Conservation (phyloP, 1,139 yeast species). For the Yamadazyma pseudoaaseri region DNA sequence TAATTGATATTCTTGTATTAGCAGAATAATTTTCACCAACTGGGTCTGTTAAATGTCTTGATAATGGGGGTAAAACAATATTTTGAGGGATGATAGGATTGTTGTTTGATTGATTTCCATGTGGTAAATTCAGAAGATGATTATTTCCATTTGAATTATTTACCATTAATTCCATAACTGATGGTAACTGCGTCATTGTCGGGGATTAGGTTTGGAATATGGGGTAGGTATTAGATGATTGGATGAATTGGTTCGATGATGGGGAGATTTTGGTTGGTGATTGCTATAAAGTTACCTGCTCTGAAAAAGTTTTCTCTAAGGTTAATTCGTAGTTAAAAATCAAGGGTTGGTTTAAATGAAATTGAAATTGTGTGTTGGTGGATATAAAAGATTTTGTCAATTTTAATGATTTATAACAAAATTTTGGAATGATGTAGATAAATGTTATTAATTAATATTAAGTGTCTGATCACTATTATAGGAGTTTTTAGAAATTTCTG, state of each 20-base stretch:
- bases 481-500: neutral
- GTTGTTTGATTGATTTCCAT: neutral
- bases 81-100: neutral
- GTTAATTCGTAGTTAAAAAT: no score
- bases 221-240: neutral
- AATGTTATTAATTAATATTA: no score
- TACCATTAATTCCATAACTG: slow-evolving; percentile 19
- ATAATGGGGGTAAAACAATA: slow-evolving; percentile 5
- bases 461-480: no score
- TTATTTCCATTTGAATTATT: slow-evolving; percentile 2
- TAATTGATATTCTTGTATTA: slow-evolving; percentile 13
- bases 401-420: no score
- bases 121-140: neutral
- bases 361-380: no score
- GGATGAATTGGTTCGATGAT: neutral
- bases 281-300: no score
- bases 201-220: neutral
- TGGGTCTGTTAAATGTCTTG: neutral
- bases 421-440: no score
- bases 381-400: no score
- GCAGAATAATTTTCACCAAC: slow-evolving; percentile 10
- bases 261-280: neutral
- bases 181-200: slow-evolving; percentile 20
- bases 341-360: no score
- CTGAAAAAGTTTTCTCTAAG: no score